phyloP scores from a whole-genome alignment of 108 stramenopile genomes.

The Licmophora abbreviata region DNA sequence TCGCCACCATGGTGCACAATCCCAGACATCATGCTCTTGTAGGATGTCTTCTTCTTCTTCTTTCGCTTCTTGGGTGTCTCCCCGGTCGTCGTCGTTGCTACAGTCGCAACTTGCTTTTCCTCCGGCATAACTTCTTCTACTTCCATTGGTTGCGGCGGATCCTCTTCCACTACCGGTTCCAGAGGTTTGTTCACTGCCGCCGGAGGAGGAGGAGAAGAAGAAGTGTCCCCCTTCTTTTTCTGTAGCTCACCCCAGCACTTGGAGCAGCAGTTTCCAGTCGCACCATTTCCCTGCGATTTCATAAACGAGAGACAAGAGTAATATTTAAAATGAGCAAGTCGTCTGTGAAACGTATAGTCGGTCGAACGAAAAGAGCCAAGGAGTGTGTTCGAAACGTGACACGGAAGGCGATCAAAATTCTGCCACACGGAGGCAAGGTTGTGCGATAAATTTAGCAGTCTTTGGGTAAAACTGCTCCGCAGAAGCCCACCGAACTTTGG shows the following conservation, averaged over 20 bases:
- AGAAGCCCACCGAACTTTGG: background rate
- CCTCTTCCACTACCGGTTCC: conserved; percentile 8
- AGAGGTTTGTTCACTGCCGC: conserved; percentile 17
- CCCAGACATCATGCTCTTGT: conserved; percentile 78
- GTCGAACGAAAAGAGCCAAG: too few relatives aligned
- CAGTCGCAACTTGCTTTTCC: conserved; percentile 4
- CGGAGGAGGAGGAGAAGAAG: conserved; percentile 9
- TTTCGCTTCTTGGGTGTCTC: conserved; percentile 51
- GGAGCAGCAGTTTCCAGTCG: conserved; percentile 82
- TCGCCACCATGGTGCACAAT: conserved; percentile 38
- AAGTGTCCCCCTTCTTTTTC: conserved; percentile 37
- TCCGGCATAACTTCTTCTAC: conserved; percentile 7
- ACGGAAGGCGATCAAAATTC: too few relatives aligned
- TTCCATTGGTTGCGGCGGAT: conserved; percentile 10
- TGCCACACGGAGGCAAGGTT: too few relatives aligned
- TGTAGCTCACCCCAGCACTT: conserved; percentile 69
- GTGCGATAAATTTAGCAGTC: conserved; percentile 4
- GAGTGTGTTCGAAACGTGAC: too few relatives aligned
- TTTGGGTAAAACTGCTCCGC: background rate
- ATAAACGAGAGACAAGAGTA: background rate
- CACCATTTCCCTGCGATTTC: conserved; percentile 58
- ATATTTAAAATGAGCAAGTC: too few relatives aligned
- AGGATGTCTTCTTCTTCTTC: conserved; percentile 84
- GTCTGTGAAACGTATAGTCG: too few relatives aligned
- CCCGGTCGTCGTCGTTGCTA: conserved; percentile 9